Percentiles rank a stretch among this genome's conserved stretches.
Conservation (phyloP, 306 rosid species). For the Aeschynomene evenia region DNA sequence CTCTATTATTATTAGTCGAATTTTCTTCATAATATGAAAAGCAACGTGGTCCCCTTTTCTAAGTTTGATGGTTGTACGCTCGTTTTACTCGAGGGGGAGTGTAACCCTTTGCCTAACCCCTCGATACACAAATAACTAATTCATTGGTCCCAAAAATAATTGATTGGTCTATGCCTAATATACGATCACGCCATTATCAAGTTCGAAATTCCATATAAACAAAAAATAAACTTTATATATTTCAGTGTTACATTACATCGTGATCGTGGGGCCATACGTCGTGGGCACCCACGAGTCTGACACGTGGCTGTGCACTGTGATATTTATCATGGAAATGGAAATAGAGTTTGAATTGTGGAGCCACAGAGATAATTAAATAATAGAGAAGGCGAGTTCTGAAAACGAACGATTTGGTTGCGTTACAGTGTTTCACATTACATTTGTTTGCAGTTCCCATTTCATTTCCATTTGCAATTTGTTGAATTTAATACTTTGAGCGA, state of each 20-base stretch:
- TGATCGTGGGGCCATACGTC: not conserved
- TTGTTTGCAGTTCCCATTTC: not conserved
- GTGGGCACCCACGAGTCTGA: not conserved
- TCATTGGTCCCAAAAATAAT: not conserved
- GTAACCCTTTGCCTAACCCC: not conserved
- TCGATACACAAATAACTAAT: not conserved
- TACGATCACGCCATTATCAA: not conserved
- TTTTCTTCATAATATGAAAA: not conserved
- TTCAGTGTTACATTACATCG: too few species aligned
- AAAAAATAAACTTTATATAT: too few species aligned
- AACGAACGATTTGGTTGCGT: not conserved
- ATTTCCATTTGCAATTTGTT: not conserved
- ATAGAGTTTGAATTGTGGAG: not conserved
- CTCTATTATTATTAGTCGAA: not conserved
- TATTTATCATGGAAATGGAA: too few species aligned
- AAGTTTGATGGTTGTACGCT: not conserved
- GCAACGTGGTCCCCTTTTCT: not conserved
- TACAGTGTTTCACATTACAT: not conserved
- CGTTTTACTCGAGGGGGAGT: not conserved
- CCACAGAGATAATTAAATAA: not conserved
- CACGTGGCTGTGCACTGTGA: slow-evolving; percentile 19
- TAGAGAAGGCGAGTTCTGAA: not conserved
- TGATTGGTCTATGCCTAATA: not conserved
- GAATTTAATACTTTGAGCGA: not conserved
- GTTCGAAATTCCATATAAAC: not conserved